Evolutionary conservation across 306 rosid species (phyloP), one percentile per base, ranked within the genome.

Genomic region (Cicer pinnatifidum): DNA sequence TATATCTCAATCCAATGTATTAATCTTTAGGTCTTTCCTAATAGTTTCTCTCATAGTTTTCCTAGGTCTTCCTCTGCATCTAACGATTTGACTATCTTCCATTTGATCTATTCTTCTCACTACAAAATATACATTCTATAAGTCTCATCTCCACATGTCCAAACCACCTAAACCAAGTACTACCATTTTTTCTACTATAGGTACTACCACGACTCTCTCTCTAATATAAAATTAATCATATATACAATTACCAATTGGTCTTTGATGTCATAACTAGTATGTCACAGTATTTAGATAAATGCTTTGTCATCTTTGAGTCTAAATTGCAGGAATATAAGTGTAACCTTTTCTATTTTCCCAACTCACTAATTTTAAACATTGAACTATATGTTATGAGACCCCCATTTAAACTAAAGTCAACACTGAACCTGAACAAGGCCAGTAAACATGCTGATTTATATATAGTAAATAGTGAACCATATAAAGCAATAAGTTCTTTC

Each of bases 331-430:
- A 13, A 35, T n/a, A 62, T 37, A 47, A 7, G 37, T 17, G 16
- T 17, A 38, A 72, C 35, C 67, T 56, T 71, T 56, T 67, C 28
- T 56, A 12, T 41, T 71, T 56, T 41, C 67, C 75, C 67, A 71
- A 54, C 63, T 38, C 48, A 16, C 53, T 19, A 40, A 40, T 35
- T 40, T 41, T 71, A 71, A 70, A 56, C n/a, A 56, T 41, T 41
- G 28, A 23, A 44, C 57, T 4, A 72, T 8, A 20, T 54, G 54
- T 12, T 51, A 33, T 7, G 45, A 68, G 73, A 65, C 8, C 20
- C 19, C 48, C 12, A 54, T 20, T 54, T 52, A 37, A 53, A 71
- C 53, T 56, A 1, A 12, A 57, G 9, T 56, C 54, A 72, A 43
- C 39, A 7, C 35, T 41, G 39, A 56, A 43, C 54, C 53, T 57